These are phyloP conservation scores for Coemansia sp. DNA, from an alignment of 192 early-diverging fungal species.

Conservation along the genomic window DNA sequence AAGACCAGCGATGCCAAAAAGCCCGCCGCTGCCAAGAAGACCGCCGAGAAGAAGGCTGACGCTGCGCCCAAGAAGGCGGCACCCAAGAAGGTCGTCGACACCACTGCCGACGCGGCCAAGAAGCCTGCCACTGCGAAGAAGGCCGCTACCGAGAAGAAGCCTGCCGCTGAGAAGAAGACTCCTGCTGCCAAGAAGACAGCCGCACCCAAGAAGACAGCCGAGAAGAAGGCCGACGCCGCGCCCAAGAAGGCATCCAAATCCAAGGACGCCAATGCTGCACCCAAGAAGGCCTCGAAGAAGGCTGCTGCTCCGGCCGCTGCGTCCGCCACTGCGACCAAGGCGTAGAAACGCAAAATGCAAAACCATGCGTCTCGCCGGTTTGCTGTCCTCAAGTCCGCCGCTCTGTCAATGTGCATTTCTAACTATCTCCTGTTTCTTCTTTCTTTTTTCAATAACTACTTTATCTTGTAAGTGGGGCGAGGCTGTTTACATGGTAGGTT, in stretches of 20 bases:
- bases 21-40: constrained; percentile 20
- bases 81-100: too few species aligned
- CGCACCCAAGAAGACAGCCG: constrained; percentile 5
- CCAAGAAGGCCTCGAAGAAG: constrained; percentile 11
- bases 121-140: constrained; percentile 13
- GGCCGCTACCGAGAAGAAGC: constrained; percentile 18
- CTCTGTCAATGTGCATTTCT: constrained; percentile 1
- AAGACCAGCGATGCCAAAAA: constrained; percentile 10
- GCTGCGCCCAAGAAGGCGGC: constrained; percentile 25
- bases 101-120: constrained; percentile 3
- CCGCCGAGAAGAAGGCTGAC: constrained; percentile 22
- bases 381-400: neutral
- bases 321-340: neutral
- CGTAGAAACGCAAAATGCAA: neutral
- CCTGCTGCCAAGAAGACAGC: constrained; percentile 9
- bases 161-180: constrained; percentile 8
- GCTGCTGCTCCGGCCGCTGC: constrained; percentile 4
- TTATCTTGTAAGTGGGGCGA: too few species aligned
- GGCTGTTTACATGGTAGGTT: too few species aligned
- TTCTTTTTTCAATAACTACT: constrained; percentile 10
- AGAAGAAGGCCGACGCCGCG: constrained; percentile 1
- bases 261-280: neutral
- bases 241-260: constrained; percentile 7
- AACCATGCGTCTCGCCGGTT: neutral
- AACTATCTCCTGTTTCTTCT: constrained; percentile 2